Evolutionary conservation across 1,284 basidiomycete genomes (phyloP), one percentile per base, ranked within the genome.

Genomic region (Cryptococcus sp.): DNA sequence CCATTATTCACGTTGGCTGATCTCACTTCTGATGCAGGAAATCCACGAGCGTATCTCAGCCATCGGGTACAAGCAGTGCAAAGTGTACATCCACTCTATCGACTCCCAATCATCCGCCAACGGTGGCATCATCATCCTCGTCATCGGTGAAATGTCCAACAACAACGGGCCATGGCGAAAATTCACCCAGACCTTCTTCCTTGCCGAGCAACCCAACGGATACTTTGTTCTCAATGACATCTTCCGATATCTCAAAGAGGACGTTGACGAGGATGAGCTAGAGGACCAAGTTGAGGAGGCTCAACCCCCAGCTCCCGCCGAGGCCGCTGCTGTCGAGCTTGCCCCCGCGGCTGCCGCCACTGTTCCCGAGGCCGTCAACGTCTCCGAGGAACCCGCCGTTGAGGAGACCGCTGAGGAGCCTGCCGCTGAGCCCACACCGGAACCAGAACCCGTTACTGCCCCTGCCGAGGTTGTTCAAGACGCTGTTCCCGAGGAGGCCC

Each of bases 181-280:
- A 81, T 99, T 99, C 74, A 93, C 93, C 22, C 96, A 99, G 82
- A 98, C 95, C 16, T 99, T 99, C 83, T 99, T 99, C 89, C 88
- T 99, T 56, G 96, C 96, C 48, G 92, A 97, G 79, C 96, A 99
- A 81, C 92, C 93, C 43, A 96, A 95, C 72, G 96, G 96, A 48
- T 99, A 98, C 83, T 99, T 93, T 79, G 96, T 99, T 62, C 87
- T 99, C 78, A 99, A 99, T 81, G 96, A 99, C 81, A 98, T 99
- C 81, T 99, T 99, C 88, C 89, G 95, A 64, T 98, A 95, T 84
- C 83, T 99, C 65, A 96, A 96, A 82, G 94, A 98, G 80, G 83
- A 86, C 40, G 89, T 91, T 62, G 82, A 83, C 44, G 91, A 90
- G 55, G 89, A 90, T 53, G 80, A 80, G 57, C 64, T 46, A 39